Percentiles rank a stretch among this genome's conserved stretches.
Conservation (phyloP, 495 filamentous ascomycete species). For the Cercophora sp. region DNA sequence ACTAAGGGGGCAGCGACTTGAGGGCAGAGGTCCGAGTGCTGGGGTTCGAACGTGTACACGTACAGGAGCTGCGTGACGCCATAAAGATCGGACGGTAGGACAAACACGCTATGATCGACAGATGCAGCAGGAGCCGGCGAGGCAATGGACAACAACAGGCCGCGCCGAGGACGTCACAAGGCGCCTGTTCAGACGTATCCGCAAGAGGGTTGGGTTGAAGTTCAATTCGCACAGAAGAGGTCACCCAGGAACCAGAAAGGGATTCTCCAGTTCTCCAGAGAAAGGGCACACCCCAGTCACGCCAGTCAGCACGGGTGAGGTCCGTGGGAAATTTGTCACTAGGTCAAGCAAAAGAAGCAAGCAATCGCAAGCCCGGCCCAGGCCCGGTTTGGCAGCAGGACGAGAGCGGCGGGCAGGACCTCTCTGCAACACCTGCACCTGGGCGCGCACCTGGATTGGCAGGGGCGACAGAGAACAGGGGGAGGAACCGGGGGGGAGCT, state of each 20-base stretch:
- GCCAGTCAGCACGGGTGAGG: conserved; percentile 9
- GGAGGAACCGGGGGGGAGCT: conserved; percentile 1
- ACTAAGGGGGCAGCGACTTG: too few relatives aligned
- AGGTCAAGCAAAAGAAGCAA: neutral
- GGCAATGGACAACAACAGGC: conserved; percentile 1
- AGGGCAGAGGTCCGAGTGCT: too few relatives aligned
- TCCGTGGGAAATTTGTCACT: conserved; percentile 7
- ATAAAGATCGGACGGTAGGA: conserved; percentile 20
- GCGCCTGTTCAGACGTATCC: too few relatives aligned
- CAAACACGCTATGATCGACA: conserved; percentile 18
- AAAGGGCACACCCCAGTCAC: neutral
- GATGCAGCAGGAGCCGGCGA: neutral
- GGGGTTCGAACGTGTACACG: too few relatives aligned
- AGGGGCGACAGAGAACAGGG: conserved; percentile 2
- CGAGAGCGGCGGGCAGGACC: too few relatives aligned
- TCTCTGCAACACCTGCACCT: too few relatives aligned
- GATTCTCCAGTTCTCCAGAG: neutral
- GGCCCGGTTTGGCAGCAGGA: neutral
- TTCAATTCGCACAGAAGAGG: neutral
- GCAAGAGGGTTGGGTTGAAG: neutral
- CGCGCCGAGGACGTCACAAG: conserved; percentile 1
- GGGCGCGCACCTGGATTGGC: conserved; percentile 1
- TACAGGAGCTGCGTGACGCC: conserved; percentile 21
- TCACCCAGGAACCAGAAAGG: neutral
- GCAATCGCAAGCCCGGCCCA: neutral